phyloP scores from a whole-genome alignment of 129 eudicot genomes.

The Daucus carota region DNA sequence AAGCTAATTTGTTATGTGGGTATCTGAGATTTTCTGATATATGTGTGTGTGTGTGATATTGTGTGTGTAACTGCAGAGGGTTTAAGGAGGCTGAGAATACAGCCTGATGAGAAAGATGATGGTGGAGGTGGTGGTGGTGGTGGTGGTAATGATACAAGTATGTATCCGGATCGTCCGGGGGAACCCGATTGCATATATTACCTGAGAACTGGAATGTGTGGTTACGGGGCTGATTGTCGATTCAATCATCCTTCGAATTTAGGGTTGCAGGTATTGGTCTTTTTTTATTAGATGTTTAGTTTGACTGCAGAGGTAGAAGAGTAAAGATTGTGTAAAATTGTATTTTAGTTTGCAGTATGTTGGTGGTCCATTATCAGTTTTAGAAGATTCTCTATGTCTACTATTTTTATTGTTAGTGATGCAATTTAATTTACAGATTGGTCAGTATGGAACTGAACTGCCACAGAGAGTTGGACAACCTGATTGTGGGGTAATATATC shows the following conservation, averaged over 20 bases:
- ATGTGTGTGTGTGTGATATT: background rate
- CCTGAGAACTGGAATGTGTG: slow-evolving; percentile 70
- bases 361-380: slow-evolving; percentile 1
- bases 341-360: slow-evolving; percentile 1
- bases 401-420: background rate
- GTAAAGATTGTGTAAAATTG: background rate
- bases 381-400: slow-evolving; percentile 4
- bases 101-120: slow-evolving; percentile 32
- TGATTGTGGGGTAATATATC: slow-evolving; percentile 68
- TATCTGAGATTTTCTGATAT: background rate
- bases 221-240: slow-evolving; percentile 73
- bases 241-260: slow-evolving; percentile 73
- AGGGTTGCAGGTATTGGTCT: slow-evolving; percentile 43
- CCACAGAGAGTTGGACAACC: slow-evolving; percentile 88
- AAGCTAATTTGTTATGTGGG: background rate
- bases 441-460: slow-evolving; percentile 43
- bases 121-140: slow-evolving; percentile 11
- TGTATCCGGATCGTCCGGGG: slow-evolving; percentile 81
- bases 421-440: slow-evolving; percentile 25
- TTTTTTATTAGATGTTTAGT: background rate
- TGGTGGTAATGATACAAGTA: slow-evolving; percentile 18
- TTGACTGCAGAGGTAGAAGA: background rate
- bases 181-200: slow-evolving; percentile 79
- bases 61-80: slow-evolving; percentile 26
- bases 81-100: slow-evolving; percentile 44